A percentile compares a stretch with the other conserved stretches of the same genome.
These are phyloP conservation scores for Caryopteris hybrid DNA, from an alignment of 305 asterid species.

Conservation along the genomic window DNA sequence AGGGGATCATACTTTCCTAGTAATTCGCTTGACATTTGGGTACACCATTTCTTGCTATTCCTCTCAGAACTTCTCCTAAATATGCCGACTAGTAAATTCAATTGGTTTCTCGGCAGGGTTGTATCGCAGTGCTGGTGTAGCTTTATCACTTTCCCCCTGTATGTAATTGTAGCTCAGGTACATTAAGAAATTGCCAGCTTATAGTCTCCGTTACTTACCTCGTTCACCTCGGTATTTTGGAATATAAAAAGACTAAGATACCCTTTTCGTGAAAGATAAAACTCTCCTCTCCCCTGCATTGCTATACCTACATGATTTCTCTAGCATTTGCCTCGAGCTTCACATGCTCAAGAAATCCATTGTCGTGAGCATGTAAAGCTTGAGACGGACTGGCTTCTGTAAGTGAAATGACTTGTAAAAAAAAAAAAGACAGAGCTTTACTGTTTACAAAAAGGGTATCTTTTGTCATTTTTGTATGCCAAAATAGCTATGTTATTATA, in stretches of 20 bases:
- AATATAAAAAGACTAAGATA: no score
- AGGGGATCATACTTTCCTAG: slow-evolving; percentile 40
- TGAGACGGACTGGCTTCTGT: neutral
- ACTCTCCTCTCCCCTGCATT: no score
- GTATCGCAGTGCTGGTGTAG: slow-evolving; percentile 94
- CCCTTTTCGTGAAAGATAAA: no score
- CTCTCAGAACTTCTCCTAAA: neutral
- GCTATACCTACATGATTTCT: no score
- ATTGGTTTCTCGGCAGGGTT: slow-evolving; percentile 36
- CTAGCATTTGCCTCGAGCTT: no score
- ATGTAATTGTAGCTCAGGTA: slow-evolving; percentile 88
- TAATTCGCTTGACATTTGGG: slow-evolving; percentile 79
- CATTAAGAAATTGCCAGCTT: neutral
- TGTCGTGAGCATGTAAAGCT: no score
- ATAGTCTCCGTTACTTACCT: neutral
- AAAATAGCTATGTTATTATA: no score
- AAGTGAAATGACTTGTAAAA: no score
- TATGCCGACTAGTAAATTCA: neutral
- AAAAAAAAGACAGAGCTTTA: neutral
- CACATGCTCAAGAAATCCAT: no score
- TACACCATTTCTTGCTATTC: slow-evolving; percentile 21
- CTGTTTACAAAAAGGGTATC: neutral
- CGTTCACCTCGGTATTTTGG: neutral
- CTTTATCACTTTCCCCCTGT: slow-evolving; percentile 96
- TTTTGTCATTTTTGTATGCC: no score